These are phyloP conservation scores for Blastocystis sp. DNA, from an alignment of 352 stramenopile species.

Conservation along the genomic window DNA sequence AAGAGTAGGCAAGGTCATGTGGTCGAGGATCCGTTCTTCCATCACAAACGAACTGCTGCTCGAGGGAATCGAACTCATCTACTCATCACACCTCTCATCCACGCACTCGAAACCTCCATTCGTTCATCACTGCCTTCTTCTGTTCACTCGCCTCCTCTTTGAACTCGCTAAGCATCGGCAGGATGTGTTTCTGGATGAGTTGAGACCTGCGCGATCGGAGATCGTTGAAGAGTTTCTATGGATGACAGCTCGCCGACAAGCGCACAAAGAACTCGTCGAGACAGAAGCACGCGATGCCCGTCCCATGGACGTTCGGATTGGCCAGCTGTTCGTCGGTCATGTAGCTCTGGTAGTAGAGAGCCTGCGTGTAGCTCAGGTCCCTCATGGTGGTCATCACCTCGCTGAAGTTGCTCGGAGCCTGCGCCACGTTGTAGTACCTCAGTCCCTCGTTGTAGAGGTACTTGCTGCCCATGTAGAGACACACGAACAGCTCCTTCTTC, in stretches of 20 bases:
- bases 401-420: background rate
- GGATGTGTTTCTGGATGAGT: background rate
- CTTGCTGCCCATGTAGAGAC: background rate
- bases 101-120: background rate
- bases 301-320: background rate
- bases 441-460: background rate
- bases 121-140: background rate
- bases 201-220: background rate
- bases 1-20: background rate
- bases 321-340: conserved; percentile 36
- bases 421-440: background rate
- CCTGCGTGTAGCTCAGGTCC: background rate
- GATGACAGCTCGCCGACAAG: background rate
- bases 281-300: background rate
- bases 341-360: conserved; percentile 30
- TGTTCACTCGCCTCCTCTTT: background rate
- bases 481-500: background rate
- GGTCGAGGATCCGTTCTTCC: background rate
- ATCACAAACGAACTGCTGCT: background rate
- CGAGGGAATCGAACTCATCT: background rate
- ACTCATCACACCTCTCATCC: background rate
- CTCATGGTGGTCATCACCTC: background rate
- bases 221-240: background rate
- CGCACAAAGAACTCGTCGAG: background rate
- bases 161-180: background rate